These are phyloP conservation scores for Leccinum pallidistipes DNA, from an alignment of 1,284 basidiomycete species.

Conservation along the genomic window DNA sequence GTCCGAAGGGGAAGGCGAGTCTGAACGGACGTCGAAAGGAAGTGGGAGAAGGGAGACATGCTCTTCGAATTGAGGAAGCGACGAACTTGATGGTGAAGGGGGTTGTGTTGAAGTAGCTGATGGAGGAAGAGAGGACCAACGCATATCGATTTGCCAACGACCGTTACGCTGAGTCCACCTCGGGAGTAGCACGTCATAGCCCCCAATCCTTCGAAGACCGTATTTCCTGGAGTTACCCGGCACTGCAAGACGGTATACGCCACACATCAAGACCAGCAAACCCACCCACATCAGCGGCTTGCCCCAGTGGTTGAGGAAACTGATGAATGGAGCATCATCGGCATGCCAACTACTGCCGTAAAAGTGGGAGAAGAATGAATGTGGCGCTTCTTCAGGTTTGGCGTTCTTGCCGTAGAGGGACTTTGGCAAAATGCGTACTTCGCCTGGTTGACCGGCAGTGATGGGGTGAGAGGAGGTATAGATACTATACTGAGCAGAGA, in stretches of 20 bases:
- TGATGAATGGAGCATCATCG: conserved; percentile 92
- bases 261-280: conserved; percentile 66
- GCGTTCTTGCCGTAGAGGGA: conserved; percentile 97
- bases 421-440: conserved; percentile 90
- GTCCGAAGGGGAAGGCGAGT: conserved; percentile 56
- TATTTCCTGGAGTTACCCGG: conserved; percentile 58
- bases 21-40: conserved; percentile 55
- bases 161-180: conserved; percentile 67
- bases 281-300: conserved; percentile 85
- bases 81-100: conserved; percentile 47
- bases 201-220: conserved; percentile 59
- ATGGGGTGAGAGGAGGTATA: conserved; percentile 74
- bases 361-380: conserved; percentile 94
- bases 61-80: conserved; percentile 47
- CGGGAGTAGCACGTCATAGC: conserved; percentile 75
- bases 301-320: conserved; percentile 86
- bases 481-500: conserved; percentile 84
- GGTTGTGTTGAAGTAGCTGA: conserved; percentile 49
- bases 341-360: conserved; percentile 98
- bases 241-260: conserved; percentile 60
- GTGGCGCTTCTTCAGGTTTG: conserved; percentile 77
- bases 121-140: conserved; percentile 53
- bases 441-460: conserved; percentile 53
- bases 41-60: conserved; percentile 64
- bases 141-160: conserved; percentile 70